A percentile compares a stretch with the other conserved stretches of the same genome.
These are phyloP conservation scores for Botryobasidium botryosum DNA, from an alignment of 768 basidiomycete species.

Conservation along the genomic window DNA sequence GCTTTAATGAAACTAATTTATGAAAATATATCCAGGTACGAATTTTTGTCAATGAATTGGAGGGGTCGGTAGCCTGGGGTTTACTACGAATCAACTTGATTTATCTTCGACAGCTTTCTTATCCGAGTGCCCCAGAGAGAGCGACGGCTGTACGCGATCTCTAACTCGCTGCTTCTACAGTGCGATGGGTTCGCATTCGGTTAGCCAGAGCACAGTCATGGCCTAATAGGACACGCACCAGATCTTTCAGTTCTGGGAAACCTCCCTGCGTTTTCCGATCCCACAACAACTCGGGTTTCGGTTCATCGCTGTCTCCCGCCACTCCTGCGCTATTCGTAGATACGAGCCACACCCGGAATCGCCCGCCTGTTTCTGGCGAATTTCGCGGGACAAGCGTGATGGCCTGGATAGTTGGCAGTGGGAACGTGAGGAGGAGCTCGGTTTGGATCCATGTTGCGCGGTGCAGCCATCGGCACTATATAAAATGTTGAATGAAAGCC, in stretches of 20 bases:
- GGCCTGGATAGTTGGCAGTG: conserved; percentile 48
- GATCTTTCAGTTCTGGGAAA: conserved; percentile 76
- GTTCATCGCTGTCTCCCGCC: conserved; percentile 15
- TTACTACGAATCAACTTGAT: too few species aligned
- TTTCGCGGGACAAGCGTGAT: conserved; percentile 62
- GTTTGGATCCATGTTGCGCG: conserved; percentile 90
- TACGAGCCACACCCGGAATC: conserved; percentile 81
- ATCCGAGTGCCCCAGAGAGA: conserved; percentile 81
- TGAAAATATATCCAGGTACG: too few species aligned
- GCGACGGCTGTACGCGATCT: conserved; percentile 64
- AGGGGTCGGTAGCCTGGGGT: too few species aligned
- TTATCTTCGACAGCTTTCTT: conserved; percentile 21
- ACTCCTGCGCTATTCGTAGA: conserved; percentile 15
- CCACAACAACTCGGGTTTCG: conserved; percentile 43
- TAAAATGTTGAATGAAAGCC: background rate
- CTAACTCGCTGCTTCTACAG: conserved; percentile 75
- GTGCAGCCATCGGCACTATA: conserved; percentile 79
- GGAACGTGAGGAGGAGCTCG: conserved; percentile 81
- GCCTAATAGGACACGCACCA: conserved; percentile 32
- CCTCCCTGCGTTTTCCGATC: conserved; percentile 82
- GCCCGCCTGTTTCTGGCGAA: conserved; percentile 67
- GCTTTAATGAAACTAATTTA: too few species aligned
- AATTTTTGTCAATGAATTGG: too few species aligned
- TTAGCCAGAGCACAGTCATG: too few species aligned
- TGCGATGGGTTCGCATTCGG: background rate